Conservation (phyloP, 2,329 filamentous ascomycete genomes). For the Claviceps paspali region DNA sequence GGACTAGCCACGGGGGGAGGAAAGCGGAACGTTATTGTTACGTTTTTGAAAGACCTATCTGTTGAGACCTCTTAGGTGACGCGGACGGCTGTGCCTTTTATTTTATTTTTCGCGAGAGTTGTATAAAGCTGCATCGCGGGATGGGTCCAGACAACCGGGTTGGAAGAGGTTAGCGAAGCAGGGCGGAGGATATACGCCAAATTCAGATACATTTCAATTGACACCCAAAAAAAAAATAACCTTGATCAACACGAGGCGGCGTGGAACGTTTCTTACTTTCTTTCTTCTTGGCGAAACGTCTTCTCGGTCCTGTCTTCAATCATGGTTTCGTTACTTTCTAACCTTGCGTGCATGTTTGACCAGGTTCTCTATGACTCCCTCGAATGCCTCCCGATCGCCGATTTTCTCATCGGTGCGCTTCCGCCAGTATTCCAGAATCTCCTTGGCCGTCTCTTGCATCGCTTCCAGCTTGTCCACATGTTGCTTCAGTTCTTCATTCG, state of each 20-base stretch:
- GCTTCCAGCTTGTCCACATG: slow-evolving; percentile 58
- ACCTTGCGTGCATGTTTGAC: slow-evolving; percentile 82
- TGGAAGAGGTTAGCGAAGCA: background rate
- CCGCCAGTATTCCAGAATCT: slow-evolving; percentile 78
- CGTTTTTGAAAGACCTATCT: too few species aligned
- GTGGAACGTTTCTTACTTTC: too few species aligned
- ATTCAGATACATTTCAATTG: slow-evolving; percentile 8
- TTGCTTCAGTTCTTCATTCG: slow-evolving; percentile 54
- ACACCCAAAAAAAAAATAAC: too few species aligned
- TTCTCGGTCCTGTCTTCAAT: background rate
- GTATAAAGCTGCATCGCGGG: too few species aligned
- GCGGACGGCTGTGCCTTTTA: too few species aligned
- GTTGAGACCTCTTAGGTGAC: too few species aligned
- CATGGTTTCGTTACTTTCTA: slow-evolving; percentile 41
- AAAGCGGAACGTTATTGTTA: too few species aligned
- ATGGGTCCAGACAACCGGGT: background rate
- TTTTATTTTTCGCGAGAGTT: too few species aligned
- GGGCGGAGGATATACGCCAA: slow-evolving; percentile 7
- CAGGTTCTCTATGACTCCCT: slow-evolving; percentile 91
- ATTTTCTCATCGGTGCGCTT: slow-evolving; percentile 73
- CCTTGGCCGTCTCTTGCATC: slow-evolving; percentile 55
- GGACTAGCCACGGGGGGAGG: background rate
- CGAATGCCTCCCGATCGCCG: slow-evolving; percentile 83
- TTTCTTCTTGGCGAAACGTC: slow-evolving; percentile 8
- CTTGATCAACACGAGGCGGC: too few species aligned